Evolutionary conservation across 169 alveolate species (phyloP), one percentile per base, ranked within the genome.

Genomic region (Cardiosporidium cionae): DNA sequence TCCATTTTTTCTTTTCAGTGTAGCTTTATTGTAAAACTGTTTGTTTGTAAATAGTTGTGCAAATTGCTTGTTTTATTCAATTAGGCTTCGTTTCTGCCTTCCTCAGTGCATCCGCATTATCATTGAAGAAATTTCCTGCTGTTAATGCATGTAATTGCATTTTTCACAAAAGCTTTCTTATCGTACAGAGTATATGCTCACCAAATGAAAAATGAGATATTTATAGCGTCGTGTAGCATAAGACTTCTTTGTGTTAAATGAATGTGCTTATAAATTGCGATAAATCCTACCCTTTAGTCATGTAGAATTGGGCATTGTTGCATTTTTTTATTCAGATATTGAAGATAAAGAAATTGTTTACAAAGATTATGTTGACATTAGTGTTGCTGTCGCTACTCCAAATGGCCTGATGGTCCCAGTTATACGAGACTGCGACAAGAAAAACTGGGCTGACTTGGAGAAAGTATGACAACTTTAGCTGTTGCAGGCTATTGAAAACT

Each of bases 331-430:
- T 58, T 33, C 65, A 68, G 79, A 70, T 74, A 87, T 89, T 28
- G 92, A 89, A 32, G 90, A 87, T 33, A 83, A 70, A 32, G 97
- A 92, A 52, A 91, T 93, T 65, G 95, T 94, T 29, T 90, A 94
- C 77, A 89, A 92, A 70, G 88, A 94, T 79, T 93, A 89, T 73
- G 87, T 94, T 44, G 98, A 95, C 85, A 94, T 95, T 62, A 88
- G 97, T 31, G 96, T 93, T 71, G 98, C 98, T 9, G 98, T 95
- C 28, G 94, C 98, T 53, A 93, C 98, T 22, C 98, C 98, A n/a
- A 90, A 91, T 27, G 98, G 98, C 3, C 82, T 95, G 29, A 89
- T 94, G 72, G 98, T 94, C 69, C 98, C 98, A 34, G 97, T 94
- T 28, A 85, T 95, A 7, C 87, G 98, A 66, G 90, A 94, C 84